A percentile compares a stretch with the other conserved stretches of the same genome.
These are phyloP conservation scores for Penicillium sp. DNA, from an alignment of 2,329 filamentous ascomycete species.

Conservation along the genomic window DNA sequence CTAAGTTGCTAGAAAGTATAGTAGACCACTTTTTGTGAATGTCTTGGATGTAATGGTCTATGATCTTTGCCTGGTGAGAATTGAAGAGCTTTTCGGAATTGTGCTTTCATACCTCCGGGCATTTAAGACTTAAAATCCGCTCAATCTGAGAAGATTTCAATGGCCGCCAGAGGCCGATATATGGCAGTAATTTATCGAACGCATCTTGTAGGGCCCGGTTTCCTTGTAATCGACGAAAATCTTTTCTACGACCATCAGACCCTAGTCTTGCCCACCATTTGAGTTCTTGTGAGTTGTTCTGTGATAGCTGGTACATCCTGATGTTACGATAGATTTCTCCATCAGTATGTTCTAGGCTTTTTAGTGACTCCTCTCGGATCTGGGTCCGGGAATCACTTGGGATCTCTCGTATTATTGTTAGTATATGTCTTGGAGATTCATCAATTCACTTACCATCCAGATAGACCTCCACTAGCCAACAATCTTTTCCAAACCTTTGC, in stretches of 20 bases:
- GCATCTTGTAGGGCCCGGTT: background rate
- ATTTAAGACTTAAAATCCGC: conserved; percentile 6
- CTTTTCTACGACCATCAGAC: conserved; percentile 1
- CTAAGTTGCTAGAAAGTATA: background rate
- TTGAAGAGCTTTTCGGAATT: background rate
- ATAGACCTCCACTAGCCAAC: conserved; percentile 1
- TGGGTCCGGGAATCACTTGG: background rate
- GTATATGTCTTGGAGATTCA: no score
- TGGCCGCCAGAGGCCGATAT: conserved; percentile 5
- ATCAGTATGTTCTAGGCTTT: conserved; percentile 1
- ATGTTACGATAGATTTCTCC: conserved; percentile 1
- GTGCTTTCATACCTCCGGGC: conserved; percentile 4
- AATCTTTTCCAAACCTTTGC: background rate
- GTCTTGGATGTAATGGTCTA: background rate
- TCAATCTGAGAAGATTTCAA: conserved; percentile 6
- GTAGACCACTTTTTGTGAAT: conserved; percentile 2
- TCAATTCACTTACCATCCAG: background rate
- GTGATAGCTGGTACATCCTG: background rate
- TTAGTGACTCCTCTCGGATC: background rate
- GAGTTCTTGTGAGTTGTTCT: background rate
- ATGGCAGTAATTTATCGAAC: conserved; percentile 1
- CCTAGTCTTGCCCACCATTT: conserved; percentile 1
- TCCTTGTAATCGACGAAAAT: background rate
- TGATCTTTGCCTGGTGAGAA: background rate
- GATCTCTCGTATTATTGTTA: no score